Evolutionary conservation across 129 eudicot species (phyloP), one percentile per base, ranked within the genome.

Genomic region (Helianthus annuus): DNA sequence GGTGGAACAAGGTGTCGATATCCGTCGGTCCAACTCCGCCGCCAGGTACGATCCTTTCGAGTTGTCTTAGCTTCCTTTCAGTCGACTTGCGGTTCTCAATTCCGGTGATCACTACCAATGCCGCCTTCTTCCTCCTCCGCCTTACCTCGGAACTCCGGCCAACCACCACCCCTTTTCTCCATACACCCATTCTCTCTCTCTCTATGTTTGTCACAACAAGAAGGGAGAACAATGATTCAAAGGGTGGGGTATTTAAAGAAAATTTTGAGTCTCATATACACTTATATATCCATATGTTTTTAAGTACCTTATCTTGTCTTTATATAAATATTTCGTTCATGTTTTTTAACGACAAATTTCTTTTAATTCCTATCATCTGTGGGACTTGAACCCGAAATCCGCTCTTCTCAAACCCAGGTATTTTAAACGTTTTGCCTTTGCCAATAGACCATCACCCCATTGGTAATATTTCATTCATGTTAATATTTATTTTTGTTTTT

Each of bases 11-110:
- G 71, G 77, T 11, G 36, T 75, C 65, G 16, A 71, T 14, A 22
- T 76, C 80, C 3, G 40, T 17, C 0, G 70, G 39, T 42, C 57
- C 69, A 15, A 22, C 71, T 10, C 45, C 51, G 11, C 80, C 77
- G 13, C 80, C 81, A 64, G 84, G 84, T 32, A 80, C 56, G 3
- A 75, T 69, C 69, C 74, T 54, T 17, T 75, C 62, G 32, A 80
- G 80, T 61, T 80, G 72, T 51, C 76, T 45, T 32, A 80, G 46
- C 73, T 64, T 62, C 66, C 76, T 75, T 55, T 75, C 76, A 51
- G 36, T 55, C 17, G 55, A 68, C 75, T 40, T 76, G 56, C 80
- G 68, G 61, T 68, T 59, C 16, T 59, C 63, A 61, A 58, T 59
- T 39, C 56, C 70, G 63, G 62, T 59, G 61, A 76, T 53, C 56